phyloP scores from a whole-genome alignment of 192 early-diverging fungal species.

The Pilaira anomala region DNA sequence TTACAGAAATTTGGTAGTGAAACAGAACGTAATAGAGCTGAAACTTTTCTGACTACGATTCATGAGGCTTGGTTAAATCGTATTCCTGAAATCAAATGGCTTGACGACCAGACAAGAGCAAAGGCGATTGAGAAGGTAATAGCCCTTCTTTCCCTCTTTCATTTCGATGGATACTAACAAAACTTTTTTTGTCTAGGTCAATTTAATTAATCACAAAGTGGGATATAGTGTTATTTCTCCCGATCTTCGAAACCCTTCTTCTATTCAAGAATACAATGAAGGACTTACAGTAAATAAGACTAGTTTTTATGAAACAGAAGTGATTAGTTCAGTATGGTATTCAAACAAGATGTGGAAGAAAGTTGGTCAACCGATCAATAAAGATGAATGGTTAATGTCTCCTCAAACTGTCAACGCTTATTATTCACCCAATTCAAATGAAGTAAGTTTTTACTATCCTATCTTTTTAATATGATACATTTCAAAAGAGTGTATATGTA shows the following conservation, averaged over 20 bases:
- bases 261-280: conserved; percentile 50
- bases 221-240: conserved; percentile 60
- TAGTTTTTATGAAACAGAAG: conserved; percentile 63
- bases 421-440: conserved; percentile 49
- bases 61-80: conserved; percentile 36
- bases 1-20: conserved; percentile 41
- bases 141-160: background rate
- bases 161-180: background rate
- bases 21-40: conserved; percentile 38
- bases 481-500: too few species aligned
- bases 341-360: conserved; percentile 15
- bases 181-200: conserved; percentile 19
- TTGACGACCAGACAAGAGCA: conserved; percentile 40
- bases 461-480: too few species aligned
- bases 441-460: conserved; percentile 13
- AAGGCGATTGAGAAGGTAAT: conserved; percentile 38
- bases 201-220: conserved; percentile 56
- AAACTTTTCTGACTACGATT: conserved; percentile 39
- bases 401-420: conserved; percentile 59
- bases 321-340: conserved; percentile 44
- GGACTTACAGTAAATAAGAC: conserved; percentile 43
- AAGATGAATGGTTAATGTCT: conserved; percentile 51
- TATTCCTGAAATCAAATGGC: conserved; percentile 40
- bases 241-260: conserved; percentile 45
- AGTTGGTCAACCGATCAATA: conserved; percentile 43